Evolutionary conservation across 2,329 filamentous ascomycete species (phyloP).

Genomic region (Macrophomina pseudophaseolina): DNA sequence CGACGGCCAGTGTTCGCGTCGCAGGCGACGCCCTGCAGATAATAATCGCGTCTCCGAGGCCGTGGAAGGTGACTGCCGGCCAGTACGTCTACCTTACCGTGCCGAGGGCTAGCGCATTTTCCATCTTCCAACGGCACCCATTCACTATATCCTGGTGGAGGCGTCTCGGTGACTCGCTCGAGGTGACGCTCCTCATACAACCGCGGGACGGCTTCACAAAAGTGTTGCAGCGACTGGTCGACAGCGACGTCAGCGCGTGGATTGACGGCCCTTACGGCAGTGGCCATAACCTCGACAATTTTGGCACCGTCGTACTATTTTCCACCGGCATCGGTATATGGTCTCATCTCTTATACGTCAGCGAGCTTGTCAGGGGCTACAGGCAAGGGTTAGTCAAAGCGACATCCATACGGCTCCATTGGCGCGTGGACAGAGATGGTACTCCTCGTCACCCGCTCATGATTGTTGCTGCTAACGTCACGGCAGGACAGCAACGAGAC

Average conservation of each 20-base stretch:
- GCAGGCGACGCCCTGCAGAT: conserved; percentile 15
- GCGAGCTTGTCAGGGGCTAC: conserved; percentile 29
- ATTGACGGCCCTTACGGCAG: conserved; percentile 29
- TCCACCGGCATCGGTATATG: conserved; percentile 31
- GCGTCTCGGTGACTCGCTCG: conserved; percentile 14
- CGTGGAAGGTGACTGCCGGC: conserved; percentile 29
- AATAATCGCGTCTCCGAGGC: conserved; percentile 26
- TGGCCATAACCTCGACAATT: conserved; percentile 28
- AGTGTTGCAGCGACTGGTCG: conserved; percentile 10
- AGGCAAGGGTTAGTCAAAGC: conserved; percentile 28
- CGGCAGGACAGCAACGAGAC: not conserved
- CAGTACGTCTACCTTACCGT: conserved; percentile 32
- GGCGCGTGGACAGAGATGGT: not conserved
- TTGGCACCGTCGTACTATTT: conserved; percentile 28
- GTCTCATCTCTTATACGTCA: conserved; percentile 28
- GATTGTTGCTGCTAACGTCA: not conserved
- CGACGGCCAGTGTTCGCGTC: not conserved
- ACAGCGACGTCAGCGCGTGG: not conserved
- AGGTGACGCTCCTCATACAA: conserved; percentile 26
- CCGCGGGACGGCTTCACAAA: conserved; percentile 29
- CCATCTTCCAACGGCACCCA: conserved; percentile 44
- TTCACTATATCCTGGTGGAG: conserved; percentile 28
- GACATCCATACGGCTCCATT: conserved; percentile 29
- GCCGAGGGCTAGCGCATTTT: conserved; percentile 26
- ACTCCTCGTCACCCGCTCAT: not conserved